phyloP scores from a whole-genome alignment of 441 rosid genomes.

The Melastoma candidum region DNA sequence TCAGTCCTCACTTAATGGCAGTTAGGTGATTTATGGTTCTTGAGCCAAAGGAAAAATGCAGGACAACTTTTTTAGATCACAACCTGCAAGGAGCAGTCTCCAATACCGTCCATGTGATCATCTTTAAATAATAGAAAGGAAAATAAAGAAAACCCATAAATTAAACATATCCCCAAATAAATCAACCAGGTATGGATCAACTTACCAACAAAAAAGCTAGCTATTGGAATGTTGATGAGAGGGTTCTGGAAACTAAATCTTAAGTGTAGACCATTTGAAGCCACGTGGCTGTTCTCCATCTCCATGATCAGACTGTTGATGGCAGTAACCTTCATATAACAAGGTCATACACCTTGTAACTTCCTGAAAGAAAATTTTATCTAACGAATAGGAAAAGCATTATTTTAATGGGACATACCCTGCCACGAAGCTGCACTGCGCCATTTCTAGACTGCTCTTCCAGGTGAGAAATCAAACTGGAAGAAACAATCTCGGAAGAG shows the following conservation, averaged over 20 bases:
- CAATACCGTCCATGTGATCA: too few relatives aligned
- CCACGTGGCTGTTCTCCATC: slow-evolving; percentile 34
- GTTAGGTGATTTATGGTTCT: too few relatives aligned
- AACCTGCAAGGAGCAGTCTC: too few relatives aligned
- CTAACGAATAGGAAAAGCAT: background rate
- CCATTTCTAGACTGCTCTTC: slow-evolving; percentile 20
- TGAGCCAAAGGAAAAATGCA: too few relatives aligned
- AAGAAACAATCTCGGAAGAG: slow-evolving; percentile 23
- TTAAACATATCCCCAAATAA: too few relatives aligned
- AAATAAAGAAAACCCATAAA: too few relatives aligned
- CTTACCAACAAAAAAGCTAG: slow-evolving; percentile 74
- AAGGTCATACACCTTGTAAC: background rate
- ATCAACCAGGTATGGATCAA: slow-evolving; percentile 2
- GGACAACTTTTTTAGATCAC: too few relatives aligned
- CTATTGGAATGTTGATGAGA: slow-evolving; percentile 59
- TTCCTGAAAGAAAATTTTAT: background rate
- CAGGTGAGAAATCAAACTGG: slow-evolving; percentile 37
- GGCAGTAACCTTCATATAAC: slow-evolving; percentile 40
- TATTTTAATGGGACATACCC: slow-evolving; percentile 34
- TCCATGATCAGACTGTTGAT: slow-evolving; percentile 33
- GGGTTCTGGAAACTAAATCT: slow-evolving; percentile 19
- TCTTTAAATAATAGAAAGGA: too few relatives aligned
- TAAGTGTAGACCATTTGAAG: slow-evolving; percentile 17
- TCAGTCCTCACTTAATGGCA: too few relatives aligned
- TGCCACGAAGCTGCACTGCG: slow-evolving; percentile 40